phyloP scores from a whole-genome alignment of 179 eudicot species.

The Silene coronaria region DNA sequence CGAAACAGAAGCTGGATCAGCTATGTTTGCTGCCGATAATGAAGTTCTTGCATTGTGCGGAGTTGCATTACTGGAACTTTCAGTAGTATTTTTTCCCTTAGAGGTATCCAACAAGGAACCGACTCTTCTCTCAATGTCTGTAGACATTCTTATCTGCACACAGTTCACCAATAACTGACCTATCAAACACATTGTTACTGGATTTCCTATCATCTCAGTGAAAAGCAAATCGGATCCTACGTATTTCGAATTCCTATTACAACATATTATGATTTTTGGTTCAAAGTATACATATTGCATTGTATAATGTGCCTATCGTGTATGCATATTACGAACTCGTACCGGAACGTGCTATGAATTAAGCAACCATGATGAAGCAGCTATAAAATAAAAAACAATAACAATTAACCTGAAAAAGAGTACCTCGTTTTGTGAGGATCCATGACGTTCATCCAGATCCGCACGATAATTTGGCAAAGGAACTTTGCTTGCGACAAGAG shows the following conservation, averaged over 20 bases:
- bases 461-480: slow-evolving; percentile 91
- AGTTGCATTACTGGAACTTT: slow-evolving; percentile 37
- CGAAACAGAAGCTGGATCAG: slow-evolving; percentile 19
- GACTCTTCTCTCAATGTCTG: slow-evolving; percentile 75
- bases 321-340: too few species aligned
- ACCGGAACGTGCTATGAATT: too few species aligned
- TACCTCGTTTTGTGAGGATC: slow-evolving; percentile 90
- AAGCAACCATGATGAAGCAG: too few species aligned
- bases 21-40: slow-evolving; percentile 20
- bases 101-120: slow-evolving; percentile 67
- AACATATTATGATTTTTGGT: too few species aligned
- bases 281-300: too few species aligned
- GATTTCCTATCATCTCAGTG: too few species aligned
- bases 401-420: neutral
- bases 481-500: slow-evolving; percentile 88
- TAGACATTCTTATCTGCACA: slow-evolving; percentile 74
- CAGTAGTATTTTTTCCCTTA: slow-evolving; percentile 27
- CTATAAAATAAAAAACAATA: neutral
- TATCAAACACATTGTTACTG: neutral
- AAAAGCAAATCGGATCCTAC: too few species aligned
- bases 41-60: slow-evolving; percentile 35
- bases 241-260: too few species aligned
- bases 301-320: too few species aligned
- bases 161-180: slow-evolving; percentile 16
- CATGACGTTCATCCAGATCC: slow-evolving; percentile 93